Conservation (phyloP, 1,284 basidiomycete species). For the Exobasidium cylindrosporum region DNA sequence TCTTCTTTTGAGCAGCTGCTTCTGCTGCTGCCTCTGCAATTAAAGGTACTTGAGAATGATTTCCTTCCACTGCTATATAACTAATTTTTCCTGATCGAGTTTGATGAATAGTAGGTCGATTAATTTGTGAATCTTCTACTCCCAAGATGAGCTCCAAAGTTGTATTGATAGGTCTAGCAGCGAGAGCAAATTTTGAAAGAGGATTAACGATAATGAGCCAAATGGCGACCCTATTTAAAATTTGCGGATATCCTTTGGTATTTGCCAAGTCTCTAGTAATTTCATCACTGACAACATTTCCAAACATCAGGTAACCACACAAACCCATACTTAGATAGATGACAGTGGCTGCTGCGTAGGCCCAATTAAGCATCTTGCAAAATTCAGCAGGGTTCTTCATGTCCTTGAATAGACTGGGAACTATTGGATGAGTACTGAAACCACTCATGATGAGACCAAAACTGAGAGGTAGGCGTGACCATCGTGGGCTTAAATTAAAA, state of each 20-base stretch:
- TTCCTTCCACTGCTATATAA: neutral
- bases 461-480: conserved; percentile 60
- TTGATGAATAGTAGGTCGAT: neutral
- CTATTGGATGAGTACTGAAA: conserved; percentile 89
- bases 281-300: conserved; percentile 67
- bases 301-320: conserved; percentile 67
- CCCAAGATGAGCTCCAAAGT: conserved; percentile 50
- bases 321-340: conserved; percentile 78
- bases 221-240: conserved; percentile 72
- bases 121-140: conserved; percentile 21
- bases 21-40: neutral
- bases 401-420: conserved; percentile 83
- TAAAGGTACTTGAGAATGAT: neutral
- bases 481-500: conserved; percentile 62
- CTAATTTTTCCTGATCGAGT: neutral
- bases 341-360: conserved; percentile 77
- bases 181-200: conserved; percentile 77
- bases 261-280: conserved; percentile 80
- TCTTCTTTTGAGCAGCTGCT: conserved; percentile 4
- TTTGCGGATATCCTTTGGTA: conserved; percentile 71
- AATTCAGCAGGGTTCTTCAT: conserved; percentile 82
- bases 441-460: conserved; percentile 96
- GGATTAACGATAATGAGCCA: conserved; percentile 83
- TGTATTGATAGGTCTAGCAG: conserved; percentile 65
- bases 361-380: conserved; percentile 76